Evolutionary conservation across 2,329 filamentous ascomycete species (phyloP).

Genomic region (Sclerotinia nivalis): DNA sequence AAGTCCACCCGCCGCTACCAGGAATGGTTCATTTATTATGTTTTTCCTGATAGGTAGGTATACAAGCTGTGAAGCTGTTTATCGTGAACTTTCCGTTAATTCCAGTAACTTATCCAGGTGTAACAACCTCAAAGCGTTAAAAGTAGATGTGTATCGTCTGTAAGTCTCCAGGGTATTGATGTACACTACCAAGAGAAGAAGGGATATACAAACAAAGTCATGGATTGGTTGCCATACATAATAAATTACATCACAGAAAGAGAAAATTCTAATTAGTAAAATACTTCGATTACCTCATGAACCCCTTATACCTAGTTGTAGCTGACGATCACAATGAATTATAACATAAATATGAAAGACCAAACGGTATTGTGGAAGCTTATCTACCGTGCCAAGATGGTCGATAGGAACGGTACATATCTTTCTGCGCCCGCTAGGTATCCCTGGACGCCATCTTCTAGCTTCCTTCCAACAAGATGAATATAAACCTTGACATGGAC

Average conservation of each 20-base stretch:
- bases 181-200: background rate
- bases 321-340: background rate
- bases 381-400: conserved; percentile 10
- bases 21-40: conserved; percentile 1
- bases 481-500: background rate
- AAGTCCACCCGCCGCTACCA: conserved; percentile 5
- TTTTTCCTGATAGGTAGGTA: background rate
- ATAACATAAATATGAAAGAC: background rate
- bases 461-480: conserved; percentile 2
- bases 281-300: background rate
- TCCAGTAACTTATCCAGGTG: background rate
- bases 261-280: background rate
- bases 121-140: background rate
- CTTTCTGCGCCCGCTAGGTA: background rate
- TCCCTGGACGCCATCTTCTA: conserved; percentile 16
- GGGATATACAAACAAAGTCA: background rate
- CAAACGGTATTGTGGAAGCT: conserved; percentile 1
- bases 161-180: background rate
- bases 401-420: conserved; percentile 13
- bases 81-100: conserved; percentile 14
- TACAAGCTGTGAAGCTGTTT: conserved; percentile 9
- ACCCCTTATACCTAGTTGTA: background rate
- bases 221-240: background rate
- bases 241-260: background rate
- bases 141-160: background rate